Conservation (phyloP, 768 basidiomycete species). For the Lepiota venenata region DNA sequence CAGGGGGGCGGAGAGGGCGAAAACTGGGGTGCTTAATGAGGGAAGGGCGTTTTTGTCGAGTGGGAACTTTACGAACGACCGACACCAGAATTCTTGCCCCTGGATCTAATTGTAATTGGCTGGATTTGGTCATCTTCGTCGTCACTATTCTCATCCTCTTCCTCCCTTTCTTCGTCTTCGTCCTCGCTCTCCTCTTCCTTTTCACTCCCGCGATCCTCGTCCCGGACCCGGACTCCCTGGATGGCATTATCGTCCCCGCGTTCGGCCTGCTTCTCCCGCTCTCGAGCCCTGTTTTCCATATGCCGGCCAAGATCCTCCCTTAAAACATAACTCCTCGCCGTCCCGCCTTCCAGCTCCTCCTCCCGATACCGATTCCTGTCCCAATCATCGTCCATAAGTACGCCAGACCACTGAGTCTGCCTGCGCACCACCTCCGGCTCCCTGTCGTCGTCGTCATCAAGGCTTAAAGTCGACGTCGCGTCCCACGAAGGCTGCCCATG, state of each 20-base stretch:
- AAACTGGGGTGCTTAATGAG: no score
- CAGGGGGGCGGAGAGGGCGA: no score
- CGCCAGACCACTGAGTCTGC: no score
- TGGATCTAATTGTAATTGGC: constrained; percentile 4
- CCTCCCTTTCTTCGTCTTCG: constrained; percentile 26
- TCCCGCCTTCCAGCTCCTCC: background rate
- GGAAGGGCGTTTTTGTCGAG: no score
- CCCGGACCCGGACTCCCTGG: background rate
- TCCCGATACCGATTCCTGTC: background rate
- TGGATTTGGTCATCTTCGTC: constrained; percentile 3
- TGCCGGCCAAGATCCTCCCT: no score
- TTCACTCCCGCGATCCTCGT: background rate
- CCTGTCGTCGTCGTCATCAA: background rate
- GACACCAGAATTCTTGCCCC: background rate
- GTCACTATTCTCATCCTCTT: constrained; percentile 22
- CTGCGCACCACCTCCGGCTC: background rate
- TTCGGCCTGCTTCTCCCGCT: background rate
- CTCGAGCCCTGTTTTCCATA: no score
- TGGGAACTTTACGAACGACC: no score
- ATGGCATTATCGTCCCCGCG: constrained; percentile 2
- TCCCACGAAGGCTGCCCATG: background rate
- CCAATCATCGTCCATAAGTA: background rate
- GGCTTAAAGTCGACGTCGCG: background rate
- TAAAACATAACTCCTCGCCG: no score
- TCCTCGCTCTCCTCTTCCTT: constrained; percentile 16